phyloP scores from a whole-genome alignment of 306 rosid species.

The Notholithocarpus densiflorus region DNA sequence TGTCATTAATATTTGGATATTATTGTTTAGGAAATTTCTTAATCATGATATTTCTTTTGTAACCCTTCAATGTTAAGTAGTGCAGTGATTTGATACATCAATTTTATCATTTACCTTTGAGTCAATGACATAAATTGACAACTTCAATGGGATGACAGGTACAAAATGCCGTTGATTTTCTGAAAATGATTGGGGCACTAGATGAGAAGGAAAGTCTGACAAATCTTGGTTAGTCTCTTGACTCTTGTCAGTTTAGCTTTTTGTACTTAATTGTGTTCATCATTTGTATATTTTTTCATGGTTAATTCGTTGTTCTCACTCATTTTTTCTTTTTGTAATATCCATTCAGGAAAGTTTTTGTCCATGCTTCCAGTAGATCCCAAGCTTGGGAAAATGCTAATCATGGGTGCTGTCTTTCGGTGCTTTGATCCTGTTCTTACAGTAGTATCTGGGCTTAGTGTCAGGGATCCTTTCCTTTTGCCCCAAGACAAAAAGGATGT shows the following conservation, averaged over 20 bases:
- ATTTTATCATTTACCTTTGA: neutral
- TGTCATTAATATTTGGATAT: neutral
- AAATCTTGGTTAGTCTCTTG: conserved; percentile 66
- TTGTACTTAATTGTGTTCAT: neutral
- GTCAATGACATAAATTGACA: conserved; percentile 10
- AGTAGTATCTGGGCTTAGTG: conserved; percentile 87
- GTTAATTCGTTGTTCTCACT: conserved; percentile 14
- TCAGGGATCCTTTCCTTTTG: conserved; percentile 95
- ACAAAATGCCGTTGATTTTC: conserved; percentile 90
- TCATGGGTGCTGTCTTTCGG: conserved; percentile 89
- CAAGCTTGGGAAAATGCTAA: conserved; percentile 92
- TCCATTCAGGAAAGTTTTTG: conserved; percentile 70
- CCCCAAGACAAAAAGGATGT: conserved; percentile 97
- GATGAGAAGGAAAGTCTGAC: conserved; percentile 87
- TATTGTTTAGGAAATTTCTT: neutral
- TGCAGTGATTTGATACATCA: neutral
- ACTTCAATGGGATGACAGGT: conserved; percentile 50
- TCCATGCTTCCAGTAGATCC: conserved; percentile 96
- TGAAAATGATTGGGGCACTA: conserved; percentile 87
- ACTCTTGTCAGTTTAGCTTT: conserved; percentile 9
- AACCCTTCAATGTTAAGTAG: neutral
- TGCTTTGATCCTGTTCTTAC: conserved; percentile 99
- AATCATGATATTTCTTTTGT: neutral
- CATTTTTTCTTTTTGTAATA: conserved; percentile 3
- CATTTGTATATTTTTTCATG: conserved; percentile 5